Percentiles rank a stretch among this genome's conserved stretches.
phyloP scores from a whole-genome alignment of 352 stramenopile species.

The Phytophthora pluvialis region DNA sequence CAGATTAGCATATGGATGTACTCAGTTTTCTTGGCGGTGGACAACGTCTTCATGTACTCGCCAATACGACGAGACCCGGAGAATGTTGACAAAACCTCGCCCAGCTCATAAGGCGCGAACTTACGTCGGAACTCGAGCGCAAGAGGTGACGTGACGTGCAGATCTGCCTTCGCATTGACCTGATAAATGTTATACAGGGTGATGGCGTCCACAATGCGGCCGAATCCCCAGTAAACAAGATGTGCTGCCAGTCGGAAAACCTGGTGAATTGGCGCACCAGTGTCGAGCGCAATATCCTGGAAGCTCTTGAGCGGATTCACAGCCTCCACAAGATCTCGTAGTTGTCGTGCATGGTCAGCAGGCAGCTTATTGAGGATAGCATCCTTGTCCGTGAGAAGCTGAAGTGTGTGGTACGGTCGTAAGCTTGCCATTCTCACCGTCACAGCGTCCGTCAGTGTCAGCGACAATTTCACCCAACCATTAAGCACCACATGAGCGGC shows the following conservation, averaged over 20 bases:
- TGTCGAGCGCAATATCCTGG: conserved; percentile 83
- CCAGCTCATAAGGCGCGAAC: conserved; percentile 73
- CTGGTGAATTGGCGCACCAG: conserved; percentile 78
- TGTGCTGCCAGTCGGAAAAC: conserved; percentile 85
- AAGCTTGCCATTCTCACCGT: conserved; percentile 65
- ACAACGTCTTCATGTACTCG: conserved; percentile 83
- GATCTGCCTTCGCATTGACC: conserved; percentile 62
- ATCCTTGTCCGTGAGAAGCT: conserved; percentile 74
- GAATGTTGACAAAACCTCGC: conserved; percentile 78
- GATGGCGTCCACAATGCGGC: conserved; percentile 81
- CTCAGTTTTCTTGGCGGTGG: conserved; percentile 72
- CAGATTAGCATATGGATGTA: conserved; percentile 91
- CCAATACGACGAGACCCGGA: conserved; percentile 72
- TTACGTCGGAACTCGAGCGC: conserved; percentile 79
- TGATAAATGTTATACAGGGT: conserved; percentile 91
- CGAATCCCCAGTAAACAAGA: conserved; percentile 86
- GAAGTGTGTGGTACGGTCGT: conserved; percentile 84
- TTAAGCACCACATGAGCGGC: conserved; percentile 85
- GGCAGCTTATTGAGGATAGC: conserved; percentile 69
- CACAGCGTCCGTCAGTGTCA: conserved; percentile 77
- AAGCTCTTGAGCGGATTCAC: conserved; percentile 89
- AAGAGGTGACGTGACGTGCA: conserved; percentile 53
- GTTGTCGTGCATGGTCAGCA: conserved; percentile 79
- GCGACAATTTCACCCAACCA: conserved; percentile 86
- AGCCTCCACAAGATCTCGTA: conserved; percentile 69